These are phyloP conservation scores for Apiosordaria backusii DNA, from an alignment of 495 filamentous ascomycete species.

Conservation along the genomic window DNA sequence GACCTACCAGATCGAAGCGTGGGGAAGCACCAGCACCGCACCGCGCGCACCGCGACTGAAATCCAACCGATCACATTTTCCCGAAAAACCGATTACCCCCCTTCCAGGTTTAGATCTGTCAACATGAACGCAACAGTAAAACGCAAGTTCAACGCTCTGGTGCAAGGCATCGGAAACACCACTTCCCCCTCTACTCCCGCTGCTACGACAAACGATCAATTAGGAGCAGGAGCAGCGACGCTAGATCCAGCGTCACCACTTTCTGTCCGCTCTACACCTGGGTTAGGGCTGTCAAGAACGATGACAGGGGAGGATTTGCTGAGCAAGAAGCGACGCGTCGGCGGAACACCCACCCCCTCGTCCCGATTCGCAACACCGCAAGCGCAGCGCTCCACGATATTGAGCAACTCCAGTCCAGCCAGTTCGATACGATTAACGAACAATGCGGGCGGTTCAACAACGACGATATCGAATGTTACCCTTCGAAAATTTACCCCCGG, in stretches of 20 bases:
- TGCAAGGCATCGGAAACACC: slow-evolving; percentile 48
- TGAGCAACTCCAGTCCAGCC: neutral
- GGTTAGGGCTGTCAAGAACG: slow-evolving; percentile 22
- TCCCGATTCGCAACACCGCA: slow-evolving; percentile 16
- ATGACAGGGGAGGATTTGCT: slow-evolving; percentile 34
- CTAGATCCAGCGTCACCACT: slow-evolving; percentile 16
- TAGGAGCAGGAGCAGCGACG: neutral
- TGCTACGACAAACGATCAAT: slow-evolving; percentile 14
- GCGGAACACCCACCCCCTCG: slow-evolving; percentile 15
- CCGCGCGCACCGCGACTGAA: neutral
- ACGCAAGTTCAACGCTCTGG: slow-evolving; percentile 55
- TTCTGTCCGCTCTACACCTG: slow-evolving; percentile 21
- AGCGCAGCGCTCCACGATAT: slow-evolving; percentile 9
- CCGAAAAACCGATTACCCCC: neutral
- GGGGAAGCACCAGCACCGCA: neutral
- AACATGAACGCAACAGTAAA: slow-evolving; percentile 54
- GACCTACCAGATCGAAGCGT: neutral
- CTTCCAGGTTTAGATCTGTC: neutral
- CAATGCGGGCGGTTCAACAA: slow-evolving; percentile 10
- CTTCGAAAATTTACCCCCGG: slow-evolving; percentile 41
- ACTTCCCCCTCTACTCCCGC: slow-evolving; percentile 3
- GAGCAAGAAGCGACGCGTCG: slow-evolving; percentile 48
- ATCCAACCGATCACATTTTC: neutral
- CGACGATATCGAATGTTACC: slow-evolving; percentile 40
- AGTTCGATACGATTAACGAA: neutral